phyloP scores from a whole-genome alignment of 208 protist genomes.

The Tritrichomonas foetus region DNA sequence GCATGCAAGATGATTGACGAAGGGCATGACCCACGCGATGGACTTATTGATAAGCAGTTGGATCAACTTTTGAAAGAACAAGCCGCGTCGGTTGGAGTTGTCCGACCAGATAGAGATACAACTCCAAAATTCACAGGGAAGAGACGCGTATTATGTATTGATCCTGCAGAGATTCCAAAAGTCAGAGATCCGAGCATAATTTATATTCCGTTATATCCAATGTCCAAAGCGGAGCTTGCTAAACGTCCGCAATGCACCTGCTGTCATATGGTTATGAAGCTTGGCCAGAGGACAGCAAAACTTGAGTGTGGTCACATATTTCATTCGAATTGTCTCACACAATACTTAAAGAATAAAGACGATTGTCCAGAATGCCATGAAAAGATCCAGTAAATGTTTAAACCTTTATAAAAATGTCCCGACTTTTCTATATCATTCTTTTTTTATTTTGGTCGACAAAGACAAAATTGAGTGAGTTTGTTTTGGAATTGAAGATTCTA shows the following conservation, averaged over 20 bases:
- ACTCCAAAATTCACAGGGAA: not conserved
- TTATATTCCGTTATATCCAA: not conserved
- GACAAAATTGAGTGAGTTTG: too few species aligned
- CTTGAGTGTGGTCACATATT: not conserved
- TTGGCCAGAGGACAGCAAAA: not conserved
- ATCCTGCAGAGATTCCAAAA: not conserved
- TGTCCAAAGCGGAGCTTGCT: not conserved
- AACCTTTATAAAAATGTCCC: too few species aligned
- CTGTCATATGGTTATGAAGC: not conserved
- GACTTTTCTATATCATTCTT: too few species aligned
- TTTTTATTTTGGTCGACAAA: too few species aligned
- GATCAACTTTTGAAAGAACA: not conserved
- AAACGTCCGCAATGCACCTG: not conserved
- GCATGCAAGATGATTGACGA: conserved; percentile 7
- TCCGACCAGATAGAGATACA: not conserved
- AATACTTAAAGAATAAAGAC: not conserved
- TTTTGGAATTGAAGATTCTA: too few species aligned
- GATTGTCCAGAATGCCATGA: conserved; percentile 9
- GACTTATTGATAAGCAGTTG: not conserved
- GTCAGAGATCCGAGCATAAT: not conserved
- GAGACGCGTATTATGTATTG: not conserved
- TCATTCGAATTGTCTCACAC: not conserved
- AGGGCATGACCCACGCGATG: not conserved
- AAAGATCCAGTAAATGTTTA: not conserved
- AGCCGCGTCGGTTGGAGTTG: not conserved